Base-by-base conservation (phyloP, 306 rosid species). In the Castanopsis chinensis region DNA sequence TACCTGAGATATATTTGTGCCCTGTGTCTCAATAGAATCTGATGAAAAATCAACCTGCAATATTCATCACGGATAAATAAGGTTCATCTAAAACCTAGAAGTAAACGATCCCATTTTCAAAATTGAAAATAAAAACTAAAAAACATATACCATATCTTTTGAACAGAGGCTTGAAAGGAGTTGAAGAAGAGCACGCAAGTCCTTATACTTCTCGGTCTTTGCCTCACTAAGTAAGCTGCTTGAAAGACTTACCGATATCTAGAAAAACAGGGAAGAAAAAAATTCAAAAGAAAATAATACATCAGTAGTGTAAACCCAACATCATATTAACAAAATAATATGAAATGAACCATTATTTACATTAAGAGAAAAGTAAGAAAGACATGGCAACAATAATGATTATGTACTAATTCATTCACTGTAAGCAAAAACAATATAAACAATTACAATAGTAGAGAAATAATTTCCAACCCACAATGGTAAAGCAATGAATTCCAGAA, bases 181-280 rank as follows among this genome's bases (percentile, higher is more conserved):
- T 71, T 92, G 99, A 82, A 94, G 97, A 87, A 94, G 97, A 70
- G 99, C 99, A 65, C 97, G 97, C 81, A 94, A 85, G 84, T 94
- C 99, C 88, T 87, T 92, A 81, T 94, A 94, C 86, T 90, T 89
- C 54, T 92, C 97, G 27, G 92, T 91, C 80, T 91, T 87, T 56
- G 92, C 97, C 89, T 94, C 99, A 80, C 77, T 87, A 71, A 81
- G 88, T 83, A 94, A 83, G 85, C 88, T 90, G 92, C 89, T 88
- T 65, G 98, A 94, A 83, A 84, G 92, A 81, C 95, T 92, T 59
- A 94, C 15, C 23, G 93, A 94, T 88, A 94, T 91, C 99, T 94
- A 86, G 68, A 83, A 86, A 52, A 51, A 61, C 68, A 75, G 79
- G 72, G 69, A 80, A 83, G 20, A 78, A 60, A 56, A 37, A 32